Evolutionary conservation across 768 basidiomycete species (phyloP).

Genomic region (Pleurotus djamor): DNA sequence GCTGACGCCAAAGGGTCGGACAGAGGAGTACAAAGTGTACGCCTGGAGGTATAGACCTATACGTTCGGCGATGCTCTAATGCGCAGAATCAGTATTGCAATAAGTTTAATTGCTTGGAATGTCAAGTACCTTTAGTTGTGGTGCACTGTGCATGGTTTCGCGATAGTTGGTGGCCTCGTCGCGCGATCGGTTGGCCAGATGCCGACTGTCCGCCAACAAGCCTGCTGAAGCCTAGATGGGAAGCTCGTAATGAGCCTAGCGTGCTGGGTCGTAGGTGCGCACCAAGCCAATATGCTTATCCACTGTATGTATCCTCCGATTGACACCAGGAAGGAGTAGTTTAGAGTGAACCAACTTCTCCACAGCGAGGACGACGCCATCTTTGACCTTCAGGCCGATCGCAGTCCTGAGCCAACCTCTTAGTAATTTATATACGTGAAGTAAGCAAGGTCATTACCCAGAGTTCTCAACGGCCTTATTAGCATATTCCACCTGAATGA

Average conservation of each 20-base stretch:
- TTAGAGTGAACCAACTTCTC: conserved; percentile 98
- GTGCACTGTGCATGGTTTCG: conserved; percentile 67
- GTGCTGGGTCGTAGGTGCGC: conserved; percentile 14
- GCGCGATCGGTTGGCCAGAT: conserved; percentile 79
- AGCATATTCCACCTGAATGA: conserved; percentile 88
- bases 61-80: conserved; percentile 57
- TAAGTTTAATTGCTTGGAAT: background rate
- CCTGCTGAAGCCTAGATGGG: conserved; percentile 81
- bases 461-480: conserved; percentile 99
- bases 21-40: conserved; percentile 97
- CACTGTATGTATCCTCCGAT: conserved; percentile 90
- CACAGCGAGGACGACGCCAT: conserved; percentile 94
- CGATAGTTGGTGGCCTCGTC: conserved; percentile 80
- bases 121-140: conserved; percentile 70
- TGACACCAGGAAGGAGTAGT: conserved; percentile 88
- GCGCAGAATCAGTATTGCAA: background rate
- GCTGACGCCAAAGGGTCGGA: conserved; percentile 95
- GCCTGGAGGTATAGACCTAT: conserved; percentile 89
- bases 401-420: conserved; percentile 61
- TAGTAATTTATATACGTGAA: background rate
- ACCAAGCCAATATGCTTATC: conserved; percentile 95
- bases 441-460: conserved; percentile 51
- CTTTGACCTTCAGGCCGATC: conserved; percentile 94
- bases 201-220: conserved; percentile 89
- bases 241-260: background rate